Conservation (phyloP, 106 monocot species). For the Acorus gramineus region DNA sequence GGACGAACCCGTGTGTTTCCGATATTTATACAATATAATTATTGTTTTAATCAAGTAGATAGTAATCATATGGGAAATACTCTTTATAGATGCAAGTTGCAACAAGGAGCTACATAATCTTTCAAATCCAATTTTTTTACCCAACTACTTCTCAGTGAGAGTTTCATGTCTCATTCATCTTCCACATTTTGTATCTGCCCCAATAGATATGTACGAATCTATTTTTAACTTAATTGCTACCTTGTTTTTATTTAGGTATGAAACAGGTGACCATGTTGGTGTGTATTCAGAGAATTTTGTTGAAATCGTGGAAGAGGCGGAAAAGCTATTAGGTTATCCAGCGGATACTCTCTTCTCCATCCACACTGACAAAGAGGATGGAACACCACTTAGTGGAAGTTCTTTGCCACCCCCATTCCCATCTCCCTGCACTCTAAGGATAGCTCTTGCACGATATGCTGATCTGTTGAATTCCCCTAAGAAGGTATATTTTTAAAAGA, state of each 20-base stretch:
- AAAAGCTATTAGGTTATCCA: constrained; percentile 58
- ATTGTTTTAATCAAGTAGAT: too few species aligned
- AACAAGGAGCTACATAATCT: too few species aligned
- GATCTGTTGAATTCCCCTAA: constrained; percentile 93
- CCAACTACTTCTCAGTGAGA: too few species aligned
- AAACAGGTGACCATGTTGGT: constrained; percentile 95
- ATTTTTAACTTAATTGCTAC: neutral
- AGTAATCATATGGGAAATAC: too few species aligned
- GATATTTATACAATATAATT: too few species aligned
- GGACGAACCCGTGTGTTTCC: too few species aligned
- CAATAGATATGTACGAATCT: neutral
- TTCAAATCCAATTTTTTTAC: too few species aligned
- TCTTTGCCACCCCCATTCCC: constrained; percentile 78
- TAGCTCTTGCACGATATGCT: constrained; percentile 80
- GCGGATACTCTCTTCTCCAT: constrained; percentile 79
- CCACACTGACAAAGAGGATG: constrained; percentile 88
- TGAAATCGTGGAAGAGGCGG: constrained; percentile 83
- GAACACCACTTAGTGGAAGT: constrained; percentile 45
- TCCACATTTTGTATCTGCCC: too few species aligned
- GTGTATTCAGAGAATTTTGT: constrained; percentile 74
- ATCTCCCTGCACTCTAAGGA: constrained; percentile 77
- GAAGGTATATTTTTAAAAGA: constrained; percentile 34
- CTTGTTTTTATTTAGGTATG: constrained; percentile 43
- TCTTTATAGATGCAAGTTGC: too few species aligned
- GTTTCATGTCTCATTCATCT: too few species aligned